Conservation (phyloP, 805 yeast species). For the Teunomyces kruisii region DNA sequence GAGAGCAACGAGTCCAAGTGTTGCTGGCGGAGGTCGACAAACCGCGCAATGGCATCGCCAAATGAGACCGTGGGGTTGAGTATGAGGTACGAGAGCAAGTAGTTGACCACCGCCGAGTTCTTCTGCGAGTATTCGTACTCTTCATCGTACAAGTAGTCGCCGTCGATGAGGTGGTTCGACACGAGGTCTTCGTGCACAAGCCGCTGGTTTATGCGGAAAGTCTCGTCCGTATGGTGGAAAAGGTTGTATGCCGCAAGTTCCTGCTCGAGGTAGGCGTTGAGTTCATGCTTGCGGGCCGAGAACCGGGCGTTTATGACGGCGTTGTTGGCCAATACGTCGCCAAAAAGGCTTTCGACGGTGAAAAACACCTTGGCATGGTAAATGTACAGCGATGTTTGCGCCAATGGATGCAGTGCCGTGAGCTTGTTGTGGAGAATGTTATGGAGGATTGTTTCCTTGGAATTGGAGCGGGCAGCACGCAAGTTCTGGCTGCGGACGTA, state of each 20-base stretch:
- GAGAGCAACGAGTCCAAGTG: slow-evolving; percentile 1
- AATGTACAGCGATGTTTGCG: slow-evolving; percentile 26
- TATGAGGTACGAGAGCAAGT: slow-evolving; percentile 30
- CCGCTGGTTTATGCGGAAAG: background rate
- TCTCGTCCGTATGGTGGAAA: slow-evolving; percentile 11
- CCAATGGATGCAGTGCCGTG: slow-evolving; percentile 13
- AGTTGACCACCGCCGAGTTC: slow-evolving; percentile 29
- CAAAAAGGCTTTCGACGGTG: slow-evolving; percentile 26
- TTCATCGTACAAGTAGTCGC: slow-evolving; percentile 17
- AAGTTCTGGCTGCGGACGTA: slow-evolving; percentile 16
- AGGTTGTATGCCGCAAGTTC: slow-evolving; percentile 24
- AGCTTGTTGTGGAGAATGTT: slow-evolving; percentile 27
- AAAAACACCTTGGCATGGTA: slow-evolving; percentile 35
- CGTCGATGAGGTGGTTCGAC: slow-evolving; percentile 10
- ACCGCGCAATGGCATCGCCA: background rate
- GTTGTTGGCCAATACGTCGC: slow-evolving; percentile 14
- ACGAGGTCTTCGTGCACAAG: background rate
- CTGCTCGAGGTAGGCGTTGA: slow-evolving; percentile 22
- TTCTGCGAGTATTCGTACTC: slow-evolving; percentile 13
- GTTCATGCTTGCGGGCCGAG: slow-evolving; percentile 20
- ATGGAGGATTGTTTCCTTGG: slow-evolving; percentile 26
- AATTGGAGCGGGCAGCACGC: slow-evolving; percentile 15
- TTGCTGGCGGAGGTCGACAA: background rate
- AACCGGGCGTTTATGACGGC: slow-evolving; percentile 15
- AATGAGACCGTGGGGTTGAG: slow-evolving; percentile 9